Base-by-base conservation (phyloP, 164 flowering plant genomes). In the Tetrastigma voinierianum region DNA sequence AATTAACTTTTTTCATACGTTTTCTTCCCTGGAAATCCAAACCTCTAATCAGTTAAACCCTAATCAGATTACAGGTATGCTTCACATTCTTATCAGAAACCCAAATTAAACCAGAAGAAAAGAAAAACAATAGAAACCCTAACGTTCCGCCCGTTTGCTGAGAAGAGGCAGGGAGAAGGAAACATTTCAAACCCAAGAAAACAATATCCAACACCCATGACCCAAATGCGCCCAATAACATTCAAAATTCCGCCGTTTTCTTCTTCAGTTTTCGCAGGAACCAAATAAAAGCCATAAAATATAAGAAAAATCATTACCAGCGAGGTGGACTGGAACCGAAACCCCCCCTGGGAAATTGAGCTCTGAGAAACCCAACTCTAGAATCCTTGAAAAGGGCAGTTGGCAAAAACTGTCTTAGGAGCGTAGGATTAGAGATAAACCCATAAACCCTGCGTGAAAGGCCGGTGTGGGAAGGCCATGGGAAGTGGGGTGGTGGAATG, bases 261-360 rank as follows among this genome's bases (percentile, higher is more conserved):
- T 25, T 25, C 24, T 49, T 2, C 4, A 12, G 19, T 9, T 19
- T 6, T 47, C 52, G n/a, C 47, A 51, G n/a, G 13, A 23, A 55
- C 52, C n/a, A 43, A 65, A 48, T 43, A 70, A 49, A 10, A 0
- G 17, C 4, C 21, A 46, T 43, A 66, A n/a, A 48, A 43, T 16
- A 62, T 53, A 10, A 20, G 2, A 67, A 54, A 52, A 46, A 62
- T 49, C 46, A 59, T 67, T 74, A 81, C 82, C 82, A 58, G 69
- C 65, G 21, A 2, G 18, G 8, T 1, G 47, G 58, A 43, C 57
- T 59, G 51, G 61, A 49, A 11, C 15, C 51, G 20, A 68, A 71
- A 9, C 45, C 57, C 47, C 24, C 58, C 45, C 59, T 61, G 15
- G 56, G 75, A 52, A 75, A 58, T 18, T 59, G 77, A 48, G 46